These are phyloP conservation scores for Dipteronia sinensis DNA, from an alignment of 345 rosid species.

Conservation along the genomic window DNA sequence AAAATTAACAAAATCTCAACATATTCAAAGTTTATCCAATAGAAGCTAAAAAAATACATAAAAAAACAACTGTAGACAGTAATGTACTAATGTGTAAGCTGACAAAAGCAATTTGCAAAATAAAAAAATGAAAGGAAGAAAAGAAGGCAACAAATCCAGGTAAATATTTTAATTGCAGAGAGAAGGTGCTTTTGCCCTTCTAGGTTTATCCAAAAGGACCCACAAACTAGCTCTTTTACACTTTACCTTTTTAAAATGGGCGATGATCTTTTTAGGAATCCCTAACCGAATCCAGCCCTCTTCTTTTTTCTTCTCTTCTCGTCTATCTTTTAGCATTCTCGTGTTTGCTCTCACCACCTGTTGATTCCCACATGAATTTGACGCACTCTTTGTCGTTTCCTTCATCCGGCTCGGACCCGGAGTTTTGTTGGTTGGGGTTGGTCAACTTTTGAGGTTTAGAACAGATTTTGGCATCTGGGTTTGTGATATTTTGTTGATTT, in stretches of 20 bases:
- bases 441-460: neutral
- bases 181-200: conserved; percentile 7
- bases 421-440: neutral
- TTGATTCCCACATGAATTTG: neutral
- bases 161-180: neutral
- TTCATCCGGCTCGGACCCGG: neutral
- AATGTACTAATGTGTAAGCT: neutral
- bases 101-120: neutral
- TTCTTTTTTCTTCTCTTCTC: neutral
- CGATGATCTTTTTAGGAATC: conserved; percentile 8
- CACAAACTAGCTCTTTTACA: conserved; percentile 29
- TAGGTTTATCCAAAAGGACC: conserved; percentile 32
- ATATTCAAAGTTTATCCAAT: neutral
- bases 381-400: neutral
- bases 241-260: conserved; percentile 6
- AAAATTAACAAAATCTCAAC: neutral
- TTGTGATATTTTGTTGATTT: conserved; percentile 3
- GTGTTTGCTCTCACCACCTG: neutral
- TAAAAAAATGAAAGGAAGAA: neutral
- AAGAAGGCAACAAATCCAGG: neutral
- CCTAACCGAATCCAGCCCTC: conserved; percentile 8
- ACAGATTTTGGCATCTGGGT: conserved; percentile 19
- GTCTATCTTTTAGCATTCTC: neutral
- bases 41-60: neutral
- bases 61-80: neutral